Evolutionary conservation across 306 rosid genomes (phyloP).

Genomic region (Gillenia trifoliata): DNA sequence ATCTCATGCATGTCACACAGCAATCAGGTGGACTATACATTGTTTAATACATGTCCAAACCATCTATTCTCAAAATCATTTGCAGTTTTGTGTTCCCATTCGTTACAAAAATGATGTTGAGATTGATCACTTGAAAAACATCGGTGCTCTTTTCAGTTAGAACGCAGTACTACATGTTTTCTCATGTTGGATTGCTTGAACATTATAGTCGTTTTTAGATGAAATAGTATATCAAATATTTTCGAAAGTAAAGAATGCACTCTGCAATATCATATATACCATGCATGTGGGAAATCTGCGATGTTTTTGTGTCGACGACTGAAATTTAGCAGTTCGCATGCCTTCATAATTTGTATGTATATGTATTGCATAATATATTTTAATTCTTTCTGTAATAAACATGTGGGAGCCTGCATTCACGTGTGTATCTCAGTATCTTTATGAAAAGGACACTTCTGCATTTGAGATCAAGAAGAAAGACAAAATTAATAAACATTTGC

Average conservation of each 20-base stretch:
- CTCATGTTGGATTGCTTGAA: no score
- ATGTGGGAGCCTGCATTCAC: neutral
- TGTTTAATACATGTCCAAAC: neutral
- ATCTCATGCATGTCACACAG: neutral
- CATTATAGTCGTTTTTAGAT: no score
- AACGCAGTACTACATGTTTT: no score
- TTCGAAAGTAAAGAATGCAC: no score
- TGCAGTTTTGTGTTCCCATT: neutral
- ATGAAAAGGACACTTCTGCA: neutral
- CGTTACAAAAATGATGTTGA: neutral
- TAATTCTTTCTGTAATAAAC: neutral
- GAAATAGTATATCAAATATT: no score
- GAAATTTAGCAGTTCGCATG: neutral
- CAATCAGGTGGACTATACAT: neutral
- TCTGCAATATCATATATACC: neutral
- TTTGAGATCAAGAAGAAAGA: neutral
- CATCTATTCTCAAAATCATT: neutral
- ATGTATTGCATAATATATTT: neutral
- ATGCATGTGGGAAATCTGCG: neutral
- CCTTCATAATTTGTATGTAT: neutral
- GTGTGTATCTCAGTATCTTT: neutral
- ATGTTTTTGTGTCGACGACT: neutral
- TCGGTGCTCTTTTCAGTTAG: no score
- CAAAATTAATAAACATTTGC: neutral
- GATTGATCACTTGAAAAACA: neutral